phyloP scores from a whole-genome alignment of 2,329 filamentous ascomycete species.

The Helotiales sp. region DNA sequence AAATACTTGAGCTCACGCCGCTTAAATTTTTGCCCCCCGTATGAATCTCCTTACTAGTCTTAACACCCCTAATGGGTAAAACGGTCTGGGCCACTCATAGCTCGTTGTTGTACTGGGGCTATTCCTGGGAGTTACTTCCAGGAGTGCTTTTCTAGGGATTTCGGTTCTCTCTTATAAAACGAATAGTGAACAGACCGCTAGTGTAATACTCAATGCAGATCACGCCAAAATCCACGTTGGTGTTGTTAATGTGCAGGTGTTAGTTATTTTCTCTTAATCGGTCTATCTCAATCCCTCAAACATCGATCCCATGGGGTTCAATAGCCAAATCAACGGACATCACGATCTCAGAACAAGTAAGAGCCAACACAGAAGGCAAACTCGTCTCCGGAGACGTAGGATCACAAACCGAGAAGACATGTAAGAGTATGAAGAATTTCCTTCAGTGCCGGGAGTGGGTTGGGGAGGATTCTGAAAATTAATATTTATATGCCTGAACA shows the following conservation, averaged over 20 bases:
- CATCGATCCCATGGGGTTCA: no score
- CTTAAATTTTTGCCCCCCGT: no score
- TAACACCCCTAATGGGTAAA: no score
- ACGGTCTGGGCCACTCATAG: no score
- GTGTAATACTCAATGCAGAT: not conserved
- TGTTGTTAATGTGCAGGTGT: slow-evolving; percentile 20
- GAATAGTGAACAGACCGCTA: not conserved
- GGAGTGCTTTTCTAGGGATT: no score
- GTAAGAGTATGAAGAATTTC: slow-evolving; percentile 13
- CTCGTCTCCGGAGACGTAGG: slow-evolving; percentile 16
- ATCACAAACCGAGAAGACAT: slow-evolving; percentile 16
- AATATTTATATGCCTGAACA: slow-evolving; percentile 28
- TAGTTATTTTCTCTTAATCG: not conserved
- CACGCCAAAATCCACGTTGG: slow-evolving; percentile 21
- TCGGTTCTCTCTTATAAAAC: no score
- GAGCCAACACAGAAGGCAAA: slow-evolving; percentile 14
- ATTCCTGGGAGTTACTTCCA: no score
- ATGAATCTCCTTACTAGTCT: no score
- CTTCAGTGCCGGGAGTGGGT: slow-evolving; percentile 11
- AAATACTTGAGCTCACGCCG: no score
- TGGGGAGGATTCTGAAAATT: slow-evolving; percentile 26
- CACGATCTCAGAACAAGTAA: slow-evolving; percentile 8
- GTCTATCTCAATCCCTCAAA: not conserved
- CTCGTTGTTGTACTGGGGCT: no score
- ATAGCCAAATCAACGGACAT: no score